phyloP scores from a whole-genome alignment of 1,284 basidiomycete species.

The Phellinidium pouzarii region DNA sequence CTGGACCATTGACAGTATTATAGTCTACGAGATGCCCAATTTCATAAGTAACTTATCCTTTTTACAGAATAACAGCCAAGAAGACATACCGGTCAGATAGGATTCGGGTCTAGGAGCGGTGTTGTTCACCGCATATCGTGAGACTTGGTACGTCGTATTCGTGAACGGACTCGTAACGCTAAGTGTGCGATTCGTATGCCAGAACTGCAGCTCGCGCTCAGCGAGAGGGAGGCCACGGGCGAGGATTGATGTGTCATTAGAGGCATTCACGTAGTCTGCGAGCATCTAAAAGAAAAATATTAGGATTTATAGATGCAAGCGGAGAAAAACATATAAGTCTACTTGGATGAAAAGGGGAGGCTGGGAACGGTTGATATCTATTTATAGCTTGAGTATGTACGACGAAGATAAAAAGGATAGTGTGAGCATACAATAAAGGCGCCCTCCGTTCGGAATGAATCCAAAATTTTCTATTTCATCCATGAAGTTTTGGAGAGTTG shows the following conservation, averaged over 20 bases:
- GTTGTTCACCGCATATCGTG: slow-evolving; percentile 73
- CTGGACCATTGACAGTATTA: slow-evolving; percentile 60
- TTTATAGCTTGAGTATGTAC: not conserved
- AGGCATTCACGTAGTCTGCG: slow-evolving; percentile 51
- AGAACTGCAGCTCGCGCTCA: slow-evolving; percentile 79
- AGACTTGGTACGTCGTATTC: slow-evolving; percentile 58
- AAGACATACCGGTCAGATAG: slow-evolving; percentile 44
- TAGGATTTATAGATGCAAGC: not conserved
- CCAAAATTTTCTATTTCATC: slow-evolving; percentile 77
- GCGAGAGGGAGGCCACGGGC: slow-evolving; percentile 56
- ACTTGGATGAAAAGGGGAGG: slow-evolving; percentile 83
- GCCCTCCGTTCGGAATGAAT: slow-evolving; percentile 90
- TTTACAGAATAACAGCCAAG: not conserved
- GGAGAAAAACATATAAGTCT: slow-evolving; percentile 21
- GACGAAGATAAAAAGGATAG: slow-evolving; percentile 16
- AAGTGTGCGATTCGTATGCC: slow-evolving; percentile 69
- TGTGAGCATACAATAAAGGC: slow-evolving; percentile 58
- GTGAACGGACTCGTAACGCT: slow-evolving; percentile 71
- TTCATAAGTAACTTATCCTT: not conserved
- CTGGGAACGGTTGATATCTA: slow-evolving; percentile 84
- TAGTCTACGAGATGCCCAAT: slow-evolving; percentile 54
- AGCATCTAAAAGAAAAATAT: slow-evolving; percentile 45
- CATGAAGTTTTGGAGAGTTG: slow-evolving; percentile 87
- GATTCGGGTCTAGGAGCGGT: slow-evolving; percentile 88
- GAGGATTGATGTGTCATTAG: slow-evolving; percentile 59